Conservation (phyloP, 129 eudicot genomes). For the Flaveria linearis region DNA sequence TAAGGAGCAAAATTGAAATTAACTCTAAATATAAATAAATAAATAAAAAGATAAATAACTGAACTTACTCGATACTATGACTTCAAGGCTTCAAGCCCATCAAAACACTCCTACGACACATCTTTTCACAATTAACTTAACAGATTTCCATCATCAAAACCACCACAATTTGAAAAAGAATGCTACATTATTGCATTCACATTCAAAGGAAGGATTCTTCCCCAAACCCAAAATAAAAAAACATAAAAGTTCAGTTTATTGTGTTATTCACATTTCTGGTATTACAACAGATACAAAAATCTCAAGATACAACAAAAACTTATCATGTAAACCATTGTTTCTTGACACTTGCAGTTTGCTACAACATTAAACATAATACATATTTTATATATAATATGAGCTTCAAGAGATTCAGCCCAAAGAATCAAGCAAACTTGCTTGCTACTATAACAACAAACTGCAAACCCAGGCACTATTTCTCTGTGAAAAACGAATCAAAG, state of each 20-base stretch:
- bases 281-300: conserved; percentile 25
- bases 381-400: conserved; percentile 29
- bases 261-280: conserved; percentile 42
- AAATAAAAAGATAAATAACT: too few species aligned
- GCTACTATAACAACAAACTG: conserved; percentile 22
- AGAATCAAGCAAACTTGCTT: conserved; percentile 36
- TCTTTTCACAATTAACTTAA: neutral
- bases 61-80: too few species aligned
- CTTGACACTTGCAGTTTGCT: conserved; percentile 23
- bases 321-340: conserved; percentile 20
- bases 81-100: too few species aligned
- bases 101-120: neutral
- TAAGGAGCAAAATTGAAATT: too few species aligned
- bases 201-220: neutral
- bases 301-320: conserved; percentile 23
- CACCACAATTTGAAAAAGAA: neutral
- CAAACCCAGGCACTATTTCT: conserved; percentile 30
- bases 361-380: conserved; percentile 31
- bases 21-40: too few species aligned
- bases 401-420: conserved; percentile 38
- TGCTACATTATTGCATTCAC: neutral
- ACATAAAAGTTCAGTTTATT: conserved; percentile 21
- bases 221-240: conserved; percentile 16
- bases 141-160: neutral
- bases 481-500: conserved; percentile 42